phyloP scores from a whole-genome alignment of 305 asterid species.

The Withania somnifera region DNA sequence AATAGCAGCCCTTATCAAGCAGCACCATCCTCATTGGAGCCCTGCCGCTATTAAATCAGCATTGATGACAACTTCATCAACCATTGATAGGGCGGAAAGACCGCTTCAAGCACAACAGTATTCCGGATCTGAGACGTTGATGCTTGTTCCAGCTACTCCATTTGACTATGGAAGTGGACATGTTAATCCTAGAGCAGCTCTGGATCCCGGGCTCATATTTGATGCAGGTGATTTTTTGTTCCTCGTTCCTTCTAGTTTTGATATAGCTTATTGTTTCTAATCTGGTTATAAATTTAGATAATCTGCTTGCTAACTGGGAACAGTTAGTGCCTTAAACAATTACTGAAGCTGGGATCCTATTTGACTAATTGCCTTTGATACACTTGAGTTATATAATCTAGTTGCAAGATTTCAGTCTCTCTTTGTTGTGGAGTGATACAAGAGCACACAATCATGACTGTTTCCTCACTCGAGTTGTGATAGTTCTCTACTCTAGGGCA shows the following conservation, averaged over 20 bases:
- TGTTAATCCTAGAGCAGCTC: slow-evolving; percentile 92
- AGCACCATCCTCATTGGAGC: slow-evolving; percentile 95
- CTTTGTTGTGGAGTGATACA: not conserved
- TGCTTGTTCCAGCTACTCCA: slow-evolving; percentile 82
- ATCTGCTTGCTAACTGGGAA: not conserved
- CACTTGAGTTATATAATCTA: not conserved
- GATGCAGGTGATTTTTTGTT: slow-evolving; percentile 52
- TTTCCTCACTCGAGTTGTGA: not conserved
- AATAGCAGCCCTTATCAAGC: slow-evolving; percentile 97
- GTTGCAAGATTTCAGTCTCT: not conserved
- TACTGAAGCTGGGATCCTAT: not conserved
- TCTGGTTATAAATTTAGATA: not conserved
- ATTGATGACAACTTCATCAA: slow-evolving; percentile 88
- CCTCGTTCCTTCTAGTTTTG: not conserved
- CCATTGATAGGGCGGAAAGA: slow-evolving; percentile 79
- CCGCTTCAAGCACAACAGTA: slow-evolving; percentile 90
- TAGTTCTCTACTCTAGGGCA: not conserved
- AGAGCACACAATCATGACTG: not conserved
- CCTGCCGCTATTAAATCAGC: slow-evolving; percentile 98
- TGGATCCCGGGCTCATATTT: slow-evolving; percentile 91
- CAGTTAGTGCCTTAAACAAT: not conserved
- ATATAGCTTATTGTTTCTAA: not conserved
- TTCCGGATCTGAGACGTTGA: slow-evolving; percentile 64
- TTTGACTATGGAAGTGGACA: slow-evolving; percentile 98
- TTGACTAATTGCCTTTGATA: not conserved